Evolutionary conservation across 345 rosid species (phyloP).

Genomic region (Citrus unshiu): DNA sequence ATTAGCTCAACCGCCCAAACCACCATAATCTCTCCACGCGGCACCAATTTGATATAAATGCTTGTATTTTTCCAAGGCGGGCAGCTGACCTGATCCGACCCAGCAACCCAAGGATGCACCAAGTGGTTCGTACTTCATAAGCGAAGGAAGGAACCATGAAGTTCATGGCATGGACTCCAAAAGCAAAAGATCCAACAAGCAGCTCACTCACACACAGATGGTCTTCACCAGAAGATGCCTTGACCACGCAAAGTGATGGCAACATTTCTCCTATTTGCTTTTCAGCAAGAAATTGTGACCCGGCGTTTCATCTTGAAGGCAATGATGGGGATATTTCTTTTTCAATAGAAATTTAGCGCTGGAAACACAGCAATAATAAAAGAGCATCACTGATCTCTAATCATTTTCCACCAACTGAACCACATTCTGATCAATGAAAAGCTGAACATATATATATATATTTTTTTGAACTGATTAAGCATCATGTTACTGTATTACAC

Average conservation of each 20-base stretch:
- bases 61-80: background rate
- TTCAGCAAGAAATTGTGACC: background rate
- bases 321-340: background rate
- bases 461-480: too few species aligned
- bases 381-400: background rate
- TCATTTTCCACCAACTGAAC: background rate
- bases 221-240: background rate
- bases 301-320: background rate
- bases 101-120: background rate
- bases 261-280: background rate
- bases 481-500: too few species aligned
- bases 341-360: background rate
- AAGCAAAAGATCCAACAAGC: background rate
- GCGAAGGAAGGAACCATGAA: background rate
- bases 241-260: background rate
- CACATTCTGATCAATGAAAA: background rate
- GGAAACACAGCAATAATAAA: background rate
- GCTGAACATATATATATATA: too few species aligned
- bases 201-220: background rate
- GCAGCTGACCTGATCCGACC: background rate
- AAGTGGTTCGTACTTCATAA: background rate
- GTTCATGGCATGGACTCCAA: too few species aligned
- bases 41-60: background rate
- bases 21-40: background rate
- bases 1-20: background rate